A percentile compares a stretch with the other conserved stretches of the same genome.
Conservation (phyloP, 1,284 basidiomycete species). For the Megacollybia platyphylla region DNA sequence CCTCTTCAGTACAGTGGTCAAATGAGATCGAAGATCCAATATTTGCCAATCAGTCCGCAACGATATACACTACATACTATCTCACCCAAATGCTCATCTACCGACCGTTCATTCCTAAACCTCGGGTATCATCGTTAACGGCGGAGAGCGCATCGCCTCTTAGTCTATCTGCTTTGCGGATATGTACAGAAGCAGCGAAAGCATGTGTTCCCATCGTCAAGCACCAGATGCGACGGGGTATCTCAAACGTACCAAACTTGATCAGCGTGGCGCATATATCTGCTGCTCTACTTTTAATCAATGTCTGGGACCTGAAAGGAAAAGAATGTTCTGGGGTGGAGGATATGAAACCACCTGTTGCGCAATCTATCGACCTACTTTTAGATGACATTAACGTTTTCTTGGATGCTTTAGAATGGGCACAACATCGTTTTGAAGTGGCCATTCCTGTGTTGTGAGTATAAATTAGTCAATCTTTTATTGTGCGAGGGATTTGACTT, state of each 20-base stretch:
- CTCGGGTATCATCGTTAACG: conserved; percentile 8
- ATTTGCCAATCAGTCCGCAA: conserved; percentile 58
- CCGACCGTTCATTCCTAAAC: conserved; percentile 51
- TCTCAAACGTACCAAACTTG: conserved; percentile 24
- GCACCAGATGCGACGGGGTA: conserved; percentile 26
- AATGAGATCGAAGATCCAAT: conserved; percentile 36
- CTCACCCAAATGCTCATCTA: conserved; percentile 62
- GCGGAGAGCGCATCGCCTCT: neutral
- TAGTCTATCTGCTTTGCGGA: conserved; percentile 37
- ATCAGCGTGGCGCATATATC: conserved; percentile 29
- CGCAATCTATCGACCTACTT: conserved; percentile 27
- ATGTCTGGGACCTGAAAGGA: conserved; percentile 36
- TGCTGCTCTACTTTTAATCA: conserved; percentile 29
- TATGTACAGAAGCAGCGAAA: conserved; percentile 56
- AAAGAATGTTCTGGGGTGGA: conserved; percentile 20
- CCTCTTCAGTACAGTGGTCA: conserved; percentile 50
- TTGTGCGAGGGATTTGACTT: neutral
- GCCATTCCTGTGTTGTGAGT: conserved; percentile 32
- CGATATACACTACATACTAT: conserved; percentile 60
- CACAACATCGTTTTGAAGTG: conserved; percentile 27
- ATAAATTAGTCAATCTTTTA: neutral
- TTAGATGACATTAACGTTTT: conserved; percentile 26
- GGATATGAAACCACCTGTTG: conserved; percentile 17
- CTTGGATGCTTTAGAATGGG: conserved; percentile 24
- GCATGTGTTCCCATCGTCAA: conserved; percentile 53